Percentiles rank a stretch among this genome's conserved stretches.
phyloP scores from a whole-genome alignment of 805 yeast genomes.

The Phaffomyces antillensis region DNA sequence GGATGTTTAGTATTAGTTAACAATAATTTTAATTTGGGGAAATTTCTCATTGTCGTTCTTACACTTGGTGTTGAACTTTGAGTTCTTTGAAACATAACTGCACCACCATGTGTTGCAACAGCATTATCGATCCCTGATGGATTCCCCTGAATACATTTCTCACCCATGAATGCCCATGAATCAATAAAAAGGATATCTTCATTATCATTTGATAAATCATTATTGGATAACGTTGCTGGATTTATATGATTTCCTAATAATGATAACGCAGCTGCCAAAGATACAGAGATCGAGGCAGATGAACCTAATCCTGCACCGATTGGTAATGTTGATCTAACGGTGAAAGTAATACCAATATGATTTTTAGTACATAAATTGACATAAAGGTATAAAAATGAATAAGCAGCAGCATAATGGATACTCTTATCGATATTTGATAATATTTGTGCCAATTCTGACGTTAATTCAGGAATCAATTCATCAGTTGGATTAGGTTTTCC shows the following conservation, averaged over 20 bases:
- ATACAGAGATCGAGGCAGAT: slow-evolving; percentile 84
- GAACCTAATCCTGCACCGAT: slow-evolving; percentile 97
- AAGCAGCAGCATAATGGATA: slow-evolving; percentile 70
- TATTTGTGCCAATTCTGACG: slow-evolving; percentile 38
- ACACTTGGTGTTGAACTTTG: slow-evolving; percentile 48
- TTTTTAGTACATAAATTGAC: slow-evolving; percentile 44
- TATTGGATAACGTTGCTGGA: slow-evolving; percentile 28
- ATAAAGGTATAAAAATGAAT: slow-evolving; percentile 76
- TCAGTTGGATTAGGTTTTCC: slow-evolving; percentile 31
- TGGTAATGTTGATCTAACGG: slow-evolving; percentile 78
- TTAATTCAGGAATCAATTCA: slow-evolving; percentile 54
- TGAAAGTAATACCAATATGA: slow-evolving; percentile 47
- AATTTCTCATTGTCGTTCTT: slow-evolving; percentile 60
- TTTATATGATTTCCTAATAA: slow-evolving; percentile 49
- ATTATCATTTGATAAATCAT: slow-evolving; percentile 30
- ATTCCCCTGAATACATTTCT: slow-evolving; percentile 90
- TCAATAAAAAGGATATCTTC: slow-evolving; percentile 59
- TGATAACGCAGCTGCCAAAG: slow-evolving; percentile 69
- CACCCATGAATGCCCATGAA: slow-evolving; percentile 87
- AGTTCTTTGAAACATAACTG: slow-evolving; percentile 75
- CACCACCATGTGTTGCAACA: slow-evolving; percentile 94
- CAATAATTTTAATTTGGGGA: slow-evolving; percentile 68
- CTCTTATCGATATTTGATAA: slow-evolving; percentile 42
- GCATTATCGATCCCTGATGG: slow-evolving; percentile 97
- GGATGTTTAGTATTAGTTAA: slow-evolving; percentile 86